Evolutionary conservation across 1,284 basidiomycete species (phyloP).

Genomic region (Anthracocystis setariae): DNA sequence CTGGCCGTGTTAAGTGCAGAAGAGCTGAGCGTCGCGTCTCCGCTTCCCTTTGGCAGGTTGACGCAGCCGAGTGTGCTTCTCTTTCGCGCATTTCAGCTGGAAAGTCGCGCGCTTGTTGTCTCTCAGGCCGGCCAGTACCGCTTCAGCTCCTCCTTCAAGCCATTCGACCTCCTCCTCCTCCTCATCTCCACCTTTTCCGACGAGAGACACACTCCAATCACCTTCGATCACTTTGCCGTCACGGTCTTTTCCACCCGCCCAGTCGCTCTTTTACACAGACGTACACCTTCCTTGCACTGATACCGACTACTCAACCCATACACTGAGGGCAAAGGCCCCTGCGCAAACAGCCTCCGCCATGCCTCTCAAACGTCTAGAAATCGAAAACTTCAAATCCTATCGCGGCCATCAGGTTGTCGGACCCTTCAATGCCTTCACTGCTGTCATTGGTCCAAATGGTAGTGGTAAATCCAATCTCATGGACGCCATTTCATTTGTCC

Average conservation of each 20-base stretch:
- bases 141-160: not conserved
- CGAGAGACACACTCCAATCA: not conserved
- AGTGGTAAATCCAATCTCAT: conserved; percentile 99
- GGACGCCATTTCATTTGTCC: conserved; percentile 99
- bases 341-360: conserved; percentile 38
- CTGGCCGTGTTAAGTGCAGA: conserved; percentile 4
- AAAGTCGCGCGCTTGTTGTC: not conserved
- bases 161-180: not conserved
- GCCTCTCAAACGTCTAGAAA: conserved; percentile 64
- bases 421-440: conserved; percentile 91
- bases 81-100: not conserved
- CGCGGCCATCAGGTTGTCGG: conserved; percentile 87
- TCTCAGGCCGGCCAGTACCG: too few relatives aligned
- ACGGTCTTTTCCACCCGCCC: not conserved
- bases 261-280: not conserved
- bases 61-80: conserved; percentile 1
- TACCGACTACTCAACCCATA: conserved; percentile 1
- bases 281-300: not conserved
- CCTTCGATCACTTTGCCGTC: too few relatives aligned
- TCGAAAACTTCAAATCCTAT: conserved; percentile 71
- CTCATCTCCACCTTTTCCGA: conserved; percentile 1
- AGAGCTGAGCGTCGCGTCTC: conserved; percentile 14
- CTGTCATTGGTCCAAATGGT: conserved; percentile 95
- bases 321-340: conserved; percentile 33
- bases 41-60: not conserved